Evolutionary conservation across 352 stramenopile species (phyloP).

Genomic region (Globisporangium barbulae): DNA sequence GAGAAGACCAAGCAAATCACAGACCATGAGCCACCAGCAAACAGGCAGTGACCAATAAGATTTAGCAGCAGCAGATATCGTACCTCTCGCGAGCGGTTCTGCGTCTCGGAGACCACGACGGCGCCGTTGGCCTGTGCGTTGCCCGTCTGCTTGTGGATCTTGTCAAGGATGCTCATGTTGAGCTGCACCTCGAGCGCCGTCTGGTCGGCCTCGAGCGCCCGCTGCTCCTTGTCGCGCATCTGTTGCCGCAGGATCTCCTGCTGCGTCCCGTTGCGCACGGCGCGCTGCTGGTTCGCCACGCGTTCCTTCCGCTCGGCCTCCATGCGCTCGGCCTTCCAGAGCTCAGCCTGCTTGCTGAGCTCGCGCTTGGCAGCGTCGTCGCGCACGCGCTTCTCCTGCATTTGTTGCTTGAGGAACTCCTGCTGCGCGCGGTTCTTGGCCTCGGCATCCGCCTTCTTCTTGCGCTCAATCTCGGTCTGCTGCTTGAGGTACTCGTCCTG

Average conservation of each 20-base stretch:
- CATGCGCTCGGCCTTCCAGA: constrained; percentile 69
- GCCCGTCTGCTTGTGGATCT: constrained; percentile 59
- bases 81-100: constrained; percentile 73
- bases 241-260: constrained; percentile 66
- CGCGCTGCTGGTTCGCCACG: constrained; percentile 47
- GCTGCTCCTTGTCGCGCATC: constrained; percentile 64
- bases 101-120: constrained; percentile 61
- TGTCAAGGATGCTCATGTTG: constrained; percentile 63
- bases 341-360: constrained; percentile 73
- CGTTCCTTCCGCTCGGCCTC: constrained; percentile 56
- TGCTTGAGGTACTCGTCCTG: constrained; percentile 64
- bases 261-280: constrained; percentile 47
- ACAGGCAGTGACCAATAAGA: not conserved
- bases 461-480: constrained; percentile 47
- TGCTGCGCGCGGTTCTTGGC: constrained; percentile 43
- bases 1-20: not conserved
- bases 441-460: constrained; percentile 56
- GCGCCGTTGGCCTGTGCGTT: constrained; percentile 36
- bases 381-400: constrained; percentile 66
- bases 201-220: constrained; percentile 61
- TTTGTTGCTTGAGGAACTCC: constrained; percentile 53
- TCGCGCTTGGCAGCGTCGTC: constrained; percentile 53
- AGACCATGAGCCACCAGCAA: not conserved
- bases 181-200: constrained; percentile 69
- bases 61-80: not conserved